Percentiles rank a stretch among this genome's conserved stretches.
Conservation (phyloP, 202 grass and related monocot species). For the Schoenoplectus triqueter region DNA sequence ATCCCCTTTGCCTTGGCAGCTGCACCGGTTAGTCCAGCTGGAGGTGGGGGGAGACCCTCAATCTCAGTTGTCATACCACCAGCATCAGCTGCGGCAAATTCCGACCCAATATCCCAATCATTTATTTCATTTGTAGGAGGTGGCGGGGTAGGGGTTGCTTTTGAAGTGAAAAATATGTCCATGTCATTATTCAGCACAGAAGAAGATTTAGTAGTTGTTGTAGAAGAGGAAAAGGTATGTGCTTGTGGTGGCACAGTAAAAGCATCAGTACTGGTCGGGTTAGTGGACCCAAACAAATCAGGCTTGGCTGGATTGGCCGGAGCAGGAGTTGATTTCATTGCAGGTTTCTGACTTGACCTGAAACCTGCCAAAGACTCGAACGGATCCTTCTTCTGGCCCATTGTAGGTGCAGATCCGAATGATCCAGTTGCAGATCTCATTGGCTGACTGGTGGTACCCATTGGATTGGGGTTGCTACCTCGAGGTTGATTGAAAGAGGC, state of each 20-base stretch:
- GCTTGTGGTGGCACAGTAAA: constrained; percentile 20
- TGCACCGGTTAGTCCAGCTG: constrained; percentile 62
- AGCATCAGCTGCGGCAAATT: constrained; percentile 62
- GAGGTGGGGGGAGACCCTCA: constrained; percentile 79
- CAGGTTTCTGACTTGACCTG: constrained; percentile 52
- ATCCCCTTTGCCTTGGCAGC: constrained; percentile 75
- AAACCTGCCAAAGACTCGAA: constrained; percentile 85
- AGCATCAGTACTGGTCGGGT: constrained; percentile 21
- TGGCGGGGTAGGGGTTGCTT: constrained; percentile 46
- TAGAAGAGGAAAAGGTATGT: constrained; percentile 32
- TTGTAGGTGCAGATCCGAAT: constrained; percentile 42
- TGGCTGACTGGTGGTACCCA: constrained; percentile 49
- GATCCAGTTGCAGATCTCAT: constrained; percentile 47
- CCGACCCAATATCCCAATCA: constrained; percentile 79
- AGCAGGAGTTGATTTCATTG: constrained; percentile 41
- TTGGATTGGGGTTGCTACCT: constrained; percentile 50
- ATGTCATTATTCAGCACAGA: constrained; percentile 53
- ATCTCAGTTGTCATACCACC: constrained; percentile 71
- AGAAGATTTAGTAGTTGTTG: constrained; percentile 33
- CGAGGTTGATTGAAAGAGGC: constrained; percentile 42
- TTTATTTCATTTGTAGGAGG: constrained; percentile 61
- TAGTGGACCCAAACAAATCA: constrained; percentile 35
- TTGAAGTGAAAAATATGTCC: constrained; percentile 76
- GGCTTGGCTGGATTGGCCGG: constrained; percentile 46
- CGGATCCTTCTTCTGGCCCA: constrained; percentile 66